Evolutionary conservation across 148 eudicot genomes (phyloP).

Genomic region (Linanthus parryae): DNA sequence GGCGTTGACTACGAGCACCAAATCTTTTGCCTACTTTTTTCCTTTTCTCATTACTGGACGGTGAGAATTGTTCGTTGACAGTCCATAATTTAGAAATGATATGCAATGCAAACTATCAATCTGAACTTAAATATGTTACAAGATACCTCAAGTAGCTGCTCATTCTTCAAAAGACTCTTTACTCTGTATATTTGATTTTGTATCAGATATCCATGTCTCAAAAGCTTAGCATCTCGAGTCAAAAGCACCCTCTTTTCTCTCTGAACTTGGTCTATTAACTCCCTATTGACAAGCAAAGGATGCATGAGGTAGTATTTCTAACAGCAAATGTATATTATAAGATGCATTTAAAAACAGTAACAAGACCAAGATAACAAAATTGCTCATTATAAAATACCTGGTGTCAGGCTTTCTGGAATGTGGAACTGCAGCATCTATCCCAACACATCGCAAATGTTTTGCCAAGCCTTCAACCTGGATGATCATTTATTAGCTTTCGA

Average conservation of each 20-base stretch:
- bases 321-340: neutral
- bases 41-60: no score
- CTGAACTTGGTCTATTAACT: conserved; percentile 67
- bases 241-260: conserved; percentile 88
- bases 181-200: conserved; percentile 81
- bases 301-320: neutral
- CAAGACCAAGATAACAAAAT: neutral
- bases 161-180: conserved; percentile 83
- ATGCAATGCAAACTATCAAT: no score
- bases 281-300: conserved; percentile 37
- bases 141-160: conserved; percentile 89
- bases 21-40: no score
- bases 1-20: no score
- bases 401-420: conserved; percentile 67
- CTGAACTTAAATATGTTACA: no score
- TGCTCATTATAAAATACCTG: conserved; percentile 32
- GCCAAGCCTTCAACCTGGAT: conserved; percentile 90
- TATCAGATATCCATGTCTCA: conserved; percentile 74
- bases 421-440: conserved; percentile 92
- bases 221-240: conserved; percentile 88
- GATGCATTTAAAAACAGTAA: neutral
- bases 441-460: conserved; percentile 88
- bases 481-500: neutral
- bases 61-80: no score
- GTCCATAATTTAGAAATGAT: no score